A percentile compares a stretch with the other conserved stretches of the same genome.
Evolutionary conservation across 2,329 filamentous ascomycete genomes (phyloP).

Genomic region (Uncinocarpus reesii): DNA sequence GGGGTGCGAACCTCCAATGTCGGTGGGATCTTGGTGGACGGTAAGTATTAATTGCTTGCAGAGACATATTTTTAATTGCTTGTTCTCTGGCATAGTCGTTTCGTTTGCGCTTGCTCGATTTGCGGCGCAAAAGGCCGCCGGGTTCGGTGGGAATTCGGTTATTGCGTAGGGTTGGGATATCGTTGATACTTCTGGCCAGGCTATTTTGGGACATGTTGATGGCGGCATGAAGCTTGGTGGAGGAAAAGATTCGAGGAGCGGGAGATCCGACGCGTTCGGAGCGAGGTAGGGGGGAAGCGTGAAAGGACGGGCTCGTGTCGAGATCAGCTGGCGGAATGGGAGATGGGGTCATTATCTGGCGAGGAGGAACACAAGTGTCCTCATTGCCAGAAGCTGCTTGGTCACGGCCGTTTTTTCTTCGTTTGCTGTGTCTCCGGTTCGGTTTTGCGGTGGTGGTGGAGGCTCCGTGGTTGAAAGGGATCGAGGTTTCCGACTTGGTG

Average conservation of each 20-base stretch:
- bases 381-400: constrained; percentile 15
- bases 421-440: constrained; percentile 26
- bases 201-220: constrained; percentile 29
- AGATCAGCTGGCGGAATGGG: not conserved
- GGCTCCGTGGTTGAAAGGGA: constrained; percentile 11
- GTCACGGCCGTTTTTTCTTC: constrained; percentile 23
- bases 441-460: constrained; percentile 20
- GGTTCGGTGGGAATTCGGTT: constrained; percentile 52
- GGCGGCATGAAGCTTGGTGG: constrained; percentile 15
- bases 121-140: constrained; percentile 52
- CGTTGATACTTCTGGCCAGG: constrained; percentile 35
- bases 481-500: constrained; percentile 16
- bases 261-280: not conserved
- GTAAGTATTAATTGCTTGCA: constrained; percentile 47
- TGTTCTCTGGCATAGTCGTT: constrained; percentile 70
- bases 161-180: constrained; percentile 42
- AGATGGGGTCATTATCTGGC: constrained; percentile 9
- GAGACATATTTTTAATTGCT: constrained; percentile 77
- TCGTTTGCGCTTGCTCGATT: constrained; percentile 66
- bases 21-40: constrained; percentile 48
- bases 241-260: not conserved
- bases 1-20: constrained; percentile 56
- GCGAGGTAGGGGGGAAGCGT: not conserved
- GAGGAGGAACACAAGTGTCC: constrained; percentile 15
- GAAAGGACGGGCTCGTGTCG: not conserved